Evolutionary conservation across 305 asterid genomes (phyloP).

Genomic region (Caryopteris hybrid): DNA sequence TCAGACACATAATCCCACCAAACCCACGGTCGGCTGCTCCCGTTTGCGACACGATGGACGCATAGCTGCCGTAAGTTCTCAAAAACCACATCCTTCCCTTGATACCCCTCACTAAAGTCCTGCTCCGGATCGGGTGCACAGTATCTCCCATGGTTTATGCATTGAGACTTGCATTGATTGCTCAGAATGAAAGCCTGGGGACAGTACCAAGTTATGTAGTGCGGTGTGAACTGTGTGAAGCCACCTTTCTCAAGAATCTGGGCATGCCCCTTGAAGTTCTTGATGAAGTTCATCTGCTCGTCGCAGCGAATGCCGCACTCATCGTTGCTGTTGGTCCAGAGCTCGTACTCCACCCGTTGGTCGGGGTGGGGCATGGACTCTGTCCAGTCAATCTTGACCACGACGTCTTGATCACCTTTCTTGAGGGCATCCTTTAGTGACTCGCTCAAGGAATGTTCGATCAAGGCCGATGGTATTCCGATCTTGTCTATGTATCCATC

Average conservation of each 20-base stretch:
- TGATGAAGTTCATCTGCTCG: conserved; percentile 73
- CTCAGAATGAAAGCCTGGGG: conserved; percentile 55
- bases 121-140: conserved; percentile 93
- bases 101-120: conserved; percentile 69
- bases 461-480: conserved; percentile 71
- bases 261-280: conserved; percentile 73
- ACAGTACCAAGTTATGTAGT: conserved; percentile 86
- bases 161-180: conserved; percentile 75
- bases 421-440: conserved; percentile 48
- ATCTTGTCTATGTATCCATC: conserved; percentile 71
- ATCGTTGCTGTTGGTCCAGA: conserved; percentile 87
- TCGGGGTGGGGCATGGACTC: conserved; percentile 91
- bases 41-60: conserved; percentile 75
- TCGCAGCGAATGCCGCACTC: conserved; percentile 87
- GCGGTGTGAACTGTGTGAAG: conserved; percentile 69
- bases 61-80: conserved; percentile 90
- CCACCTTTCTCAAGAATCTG: conserved; percentile 83
- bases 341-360: conserved; percentile 69
- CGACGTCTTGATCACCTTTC: conserved; percentile 37
- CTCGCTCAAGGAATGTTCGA: conserved; percentile 53
- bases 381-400: conserved; percentile 75
- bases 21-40: conserved; percentile 55
- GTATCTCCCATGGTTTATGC: conserved; percentile 88
- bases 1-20: conserved; percentile 95
- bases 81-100: conserved; percentile 77